phyloP scores from a whole-genome alignment of 2,329 filamentous ascomycete species.

The Exophiala sp. region DNA sequence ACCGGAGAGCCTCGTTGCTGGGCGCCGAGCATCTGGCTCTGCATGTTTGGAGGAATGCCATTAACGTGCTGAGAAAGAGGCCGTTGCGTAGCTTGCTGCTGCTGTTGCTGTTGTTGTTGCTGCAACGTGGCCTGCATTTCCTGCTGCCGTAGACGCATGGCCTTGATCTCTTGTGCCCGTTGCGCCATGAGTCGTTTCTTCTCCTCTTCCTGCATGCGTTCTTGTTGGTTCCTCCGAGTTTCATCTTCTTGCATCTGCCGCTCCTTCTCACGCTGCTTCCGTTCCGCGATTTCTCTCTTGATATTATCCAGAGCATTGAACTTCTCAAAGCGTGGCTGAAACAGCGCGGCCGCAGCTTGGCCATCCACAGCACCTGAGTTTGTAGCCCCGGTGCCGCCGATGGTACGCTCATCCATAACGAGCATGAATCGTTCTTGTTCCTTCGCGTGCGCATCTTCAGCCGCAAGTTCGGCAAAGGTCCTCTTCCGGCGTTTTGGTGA shows the following conservation, averaged over 20 bases:
- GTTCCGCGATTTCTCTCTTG: slow-evolving; percentile 68
- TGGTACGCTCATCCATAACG: slow-evolving; percentile 75
- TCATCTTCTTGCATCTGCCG: slow-evolving; percentile 47
- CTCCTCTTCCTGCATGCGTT: slow-evolving; percentile 46
- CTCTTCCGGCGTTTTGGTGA: slow-evolving; percentile 85
- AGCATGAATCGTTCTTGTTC: slow-evolving; percentile 91
- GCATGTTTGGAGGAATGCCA: slow-evolving; percentile 40
- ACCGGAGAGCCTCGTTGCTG: slow-evolving; percentile 45
- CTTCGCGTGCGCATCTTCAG: slow-evolving; percentile 85
- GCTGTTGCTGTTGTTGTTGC: slow-evolving; percentile 28
- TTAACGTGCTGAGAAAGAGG: slow-evolving; percentile 48
- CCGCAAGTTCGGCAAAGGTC: slow-evolving; percentile 88
- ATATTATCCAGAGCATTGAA: slow-evolving; percentile 91
- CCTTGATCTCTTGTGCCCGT: slow-evolving; percentile 30
- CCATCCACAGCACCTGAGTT: slow-evolving; percentile 64
- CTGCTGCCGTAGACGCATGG: slow-evolving; percentile 33
- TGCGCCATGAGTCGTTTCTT: slow-evolving; percentile 40
- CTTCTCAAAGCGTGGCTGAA: slow-evolving; percentile 79
- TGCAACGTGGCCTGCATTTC: slow-evolving; percentile 38
- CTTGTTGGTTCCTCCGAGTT: slow-evolving; percentile 43
- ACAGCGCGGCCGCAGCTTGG: slow-evolving; percentile 63
- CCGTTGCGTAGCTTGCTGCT: slow-evolving; percentile 37
- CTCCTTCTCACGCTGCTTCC: slow-evolving; percentile 47
- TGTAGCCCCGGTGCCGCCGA: slow-evolving; percentile 51
- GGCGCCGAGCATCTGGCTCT: slow-evolving; percentile 32